Base-by-base conservation (phyloP, 148 eudicot species). In the Dianthus caryophyllus region DNA sequence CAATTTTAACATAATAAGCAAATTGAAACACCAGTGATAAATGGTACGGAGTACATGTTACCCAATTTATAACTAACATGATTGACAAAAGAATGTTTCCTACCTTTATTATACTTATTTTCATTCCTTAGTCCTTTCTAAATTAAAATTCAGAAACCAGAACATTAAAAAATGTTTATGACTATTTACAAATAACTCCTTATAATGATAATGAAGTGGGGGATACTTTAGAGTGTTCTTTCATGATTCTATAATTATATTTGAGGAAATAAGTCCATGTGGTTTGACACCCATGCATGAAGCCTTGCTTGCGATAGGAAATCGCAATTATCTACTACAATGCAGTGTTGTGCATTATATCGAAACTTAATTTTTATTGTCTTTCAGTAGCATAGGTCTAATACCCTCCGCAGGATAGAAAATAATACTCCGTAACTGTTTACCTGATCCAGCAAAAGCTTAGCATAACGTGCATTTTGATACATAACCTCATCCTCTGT, bases 401-500 rank as follows among this genome's bases (percentile, higher is more conserved):
- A 31, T 55, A 55, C 33, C 27, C 36, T 26, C 8, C 9, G 13
- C 17, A 31, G 17, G 18, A 27, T 26, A 21, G 30, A 22, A 51
- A 17, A 67, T 39, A 41, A 6, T n/a, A n/a, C n/a, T n/a, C n/a
- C n/a, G n/a, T n/a, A 43, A 57, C 0, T 18, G 43, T 48, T 26
- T 75, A 94, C 98, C 96, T 94, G 96, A 71, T 81, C 59, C 24
- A 94, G 65, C 76, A 94, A 74, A 73, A 84, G 80, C 80, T 82
- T 84, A 33, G 99, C 99, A 72, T 69, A 83, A 58, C 65, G 65
- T 55, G 80, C 96, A 82, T 90, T 81, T 41, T 87, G 88, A 53
- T 84, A 81, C 68, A 71, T 76, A 65, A 79, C 79, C 72, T 92
- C 86, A 75, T 94, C 99, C 66, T 80, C 67, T 46, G 99, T 88